Evolutionary conservation across 148 eudicot species (phyloP).

Genomic region (Hydrangea macrophylla): DNA sequence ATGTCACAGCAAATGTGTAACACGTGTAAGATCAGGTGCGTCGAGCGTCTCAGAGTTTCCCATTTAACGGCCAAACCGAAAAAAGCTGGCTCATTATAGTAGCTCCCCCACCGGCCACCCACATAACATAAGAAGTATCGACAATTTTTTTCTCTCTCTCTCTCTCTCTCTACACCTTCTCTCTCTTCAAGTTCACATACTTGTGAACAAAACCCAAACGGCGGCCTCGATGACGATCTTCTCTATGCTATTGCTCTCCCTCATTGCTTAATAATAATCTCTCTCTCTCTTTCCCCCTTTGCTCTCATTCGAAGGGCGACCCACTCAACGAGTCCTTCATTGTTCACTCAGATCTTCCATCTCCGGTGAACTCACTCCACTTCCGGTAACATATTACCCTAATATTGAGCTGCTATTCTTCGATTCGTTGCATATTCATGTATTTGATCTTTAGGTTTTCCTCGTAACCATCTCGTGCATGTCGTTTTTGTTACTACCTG

Average conservation of each 20-base stretch:
- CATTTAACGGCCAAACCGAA: conserved; percentile 28
- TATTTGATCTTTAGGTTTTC: not conserved
- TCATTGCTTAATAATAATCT: conserved; percentile 12
- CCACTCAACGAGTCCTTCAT: conserved; percentile 1
- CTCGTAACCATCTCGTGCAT: not conserved
- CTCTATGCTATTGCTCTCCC: conserved; percentile 12
- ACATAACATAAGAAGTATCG: conserved; percentile 44
- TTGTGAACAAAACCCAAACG: conserved; percentile 3
- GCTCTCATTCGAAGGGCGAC: not conserved
- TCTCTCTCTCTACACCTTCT: not conserved
- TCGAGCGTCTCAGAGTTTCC: not conserved
- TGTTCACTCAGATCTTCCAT: conserved; percentile 16
- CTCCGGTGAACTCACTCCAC: conserved; percentile 6
- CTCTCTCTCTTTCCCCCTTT: conserved; percentile 10
- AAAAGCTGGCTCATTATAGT: conserved; percentile 15
- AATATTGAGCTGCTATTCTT: not conserved
- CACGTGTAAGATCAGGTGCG: not conserved
- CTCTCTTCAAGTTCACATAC: too few species aligned
- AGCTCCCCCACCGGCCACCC: not conserved
- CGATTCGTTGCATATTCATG: not conserved
- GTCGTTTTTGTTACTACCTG: not conserved
- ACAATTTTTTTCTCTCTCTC: not conserved
- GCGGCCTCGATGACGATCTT: conserved; percentile 15
- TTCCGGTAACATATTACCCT: conserved; percentile 4
- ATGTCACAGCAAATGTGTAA: not conserved